Percentiles rank a stretch among this genome's conserved stretches.
Evolutionary conservation across 2,329 filamentous ascomycete genomes (phyloP).

Genomic region (Aspergillus latus): DNA sequence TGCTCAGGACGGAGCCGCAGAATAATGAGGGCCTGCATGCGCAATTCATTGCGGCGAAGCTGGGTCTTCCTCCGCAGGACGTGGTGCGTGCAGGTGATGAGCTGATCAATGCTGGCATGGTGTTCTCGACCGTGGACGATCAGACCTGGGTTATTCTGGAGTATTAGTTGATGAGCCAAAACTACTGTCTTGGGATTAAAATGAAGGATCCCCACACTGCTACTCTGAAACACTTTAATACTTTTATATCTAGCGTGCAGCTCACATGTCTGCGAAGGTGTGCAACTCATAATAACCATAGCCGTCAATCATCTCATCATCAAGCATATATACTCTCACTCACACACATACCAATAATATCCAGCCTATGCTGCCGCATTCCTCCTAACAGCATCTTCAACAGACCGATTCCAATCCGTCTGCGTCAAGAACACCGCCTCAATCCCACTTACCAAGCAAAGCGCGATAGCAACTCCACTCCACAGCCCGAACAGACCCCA

Average conservation of each 20-base stretch:
- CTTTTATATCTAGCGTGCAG: background rate
- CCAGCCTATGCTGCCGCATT: conserved; percentile 46
- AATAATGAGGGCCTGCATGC: conserved; percentile 82
- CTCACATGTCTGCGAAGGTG: too few relatives aligned
- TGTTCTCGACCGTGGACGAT: conserved; percentile 92
- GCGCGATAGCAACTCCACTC: conserved; percentile 72
- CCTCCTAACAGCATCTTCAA: conserved; percentile 59
- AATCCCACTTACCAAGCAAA: conserved; percentile 57
- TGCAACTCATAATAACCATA: background rate
- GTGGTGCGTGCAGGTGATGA: conserved; percentile 80
- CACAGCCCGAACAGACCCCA: conserved; percentile 82
- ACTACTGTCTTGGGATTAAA: too few relatives aligned
- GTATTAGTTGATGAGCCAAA: conserved; percentile 26
- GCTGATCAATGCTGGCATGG: conserved; percentile 68
- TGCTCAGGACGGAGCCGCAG: conserved; percentile 65
- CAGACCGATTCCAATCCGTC: conserved; percentile 59
- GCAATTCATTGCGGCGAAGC: conserved; percentile 68
- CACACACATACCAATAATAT: too few relatives aligned
- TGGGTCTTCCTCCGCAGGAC: conserved; percentile 66
- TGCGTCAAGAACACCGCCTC: conserved; percentile 58
- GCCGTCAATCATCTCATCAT: background rate
- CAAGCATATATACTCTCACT: background rate
- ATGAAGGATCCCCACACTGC: too few relatives aligned
- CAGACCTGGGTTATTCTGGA: conserved; percentile 87
- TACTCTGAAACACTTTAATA: too few relatives aligned